phyloP scores from a whole-genome alignment of 108 stramenopile species.

The Nannochloropsis salina region DNA sequence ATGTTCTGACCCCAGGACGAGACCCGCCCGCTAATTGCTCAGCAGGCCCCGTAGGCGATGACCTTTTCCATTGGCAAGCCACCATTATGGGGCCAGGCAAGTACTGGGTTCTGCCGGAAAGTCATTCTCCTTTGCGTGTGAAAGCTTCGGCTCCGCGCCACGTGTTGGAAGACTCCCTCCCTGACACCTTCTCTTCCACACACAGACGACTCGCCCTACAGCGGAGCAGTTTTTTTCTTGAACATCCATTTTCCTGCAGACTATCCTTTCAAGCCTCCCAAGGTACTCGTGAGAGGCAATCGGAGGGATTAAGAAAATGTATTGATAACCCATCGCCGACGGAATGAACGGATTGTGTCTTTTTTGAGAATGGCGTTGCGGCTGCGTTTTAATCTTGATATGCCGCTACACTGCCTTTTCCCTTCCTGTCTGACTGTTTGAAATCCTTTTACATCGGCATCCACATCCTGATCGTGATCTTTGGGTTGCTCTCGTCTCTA shows the following conservation, averaged over 20 bases:
- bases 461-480: too few relatives aligned
- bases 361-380: too few relatives aligned
- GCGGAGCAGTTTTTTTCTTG: conserved; percentile 92
- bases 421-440: too few relatives aligned
- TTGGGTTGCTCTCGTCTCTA: neutral
- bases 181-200: neutral
- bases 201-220: conserved; percentile 86
- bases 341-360: too few relatives aligned
- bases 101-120: neutral
- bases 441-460: too few relatives aligned
- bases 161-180: neutral
- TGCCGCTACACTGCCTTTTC: too few relatives aligned
- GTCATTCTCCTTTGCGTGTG: too few relatives aligned
- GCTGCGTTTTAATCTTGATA: too few relatives aligned
- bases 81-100: conserved; percentile 90
- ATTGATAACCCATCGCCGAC: too few relatives aligned
- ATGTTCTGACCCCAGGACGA: neutral
- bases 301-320: too few relatives aligned
- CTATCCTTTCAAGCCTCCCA: conserved; percentile 94
- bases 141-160: too few relatives aligned
- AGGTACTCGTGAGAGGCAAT: conserved; percentile 34
- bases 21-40: conserved; percentile 99
- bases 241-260: conserved; percentile 95
- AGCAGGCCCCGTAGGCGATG: conserved; percentile 97
- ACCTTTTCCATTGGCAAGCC: conserved; percentile 97